phyloP scores from a whole-genome alignment of 495 filamentous ascomycete species.

The Hypoxylon fragiforme region DNA sequence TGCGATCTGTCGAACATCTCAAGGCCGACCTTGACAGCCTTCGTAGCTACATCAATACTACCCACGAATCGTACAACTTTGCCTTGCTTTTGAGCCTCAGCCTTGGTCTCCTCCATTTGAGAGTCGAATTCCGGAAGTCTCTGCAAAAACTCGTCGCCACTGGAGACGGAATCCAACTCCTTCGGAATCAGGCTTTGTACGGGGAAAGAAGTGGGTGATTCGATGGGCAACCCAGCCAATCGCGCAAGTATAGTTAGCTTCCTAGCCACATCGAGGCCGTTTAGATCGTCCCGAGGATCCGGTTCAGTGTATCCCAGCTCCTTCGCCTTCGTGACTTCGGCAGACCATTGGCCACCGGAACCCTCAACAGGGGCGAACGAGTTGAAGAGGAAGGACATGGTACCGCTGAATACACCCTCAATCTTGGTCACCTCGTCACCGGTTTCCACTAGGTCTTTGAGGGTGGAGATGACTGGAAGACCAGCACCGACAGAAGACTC shows the following conservation, averaged over 20 bases:
- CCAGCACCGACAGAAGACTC: constrained; percentile 92
- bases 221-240: constrained; percentile 73
- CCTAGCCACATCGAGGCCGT: constrained; percentile 94
- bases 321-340: constrained; percentile 86
- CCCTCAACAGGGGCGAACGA: constrained; percentile 79
- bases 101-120: constrained; percentile 81
- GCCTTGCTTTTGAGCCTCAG: constrained; percentile 73
- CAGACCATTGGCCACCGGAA: constrained; percentile 75
- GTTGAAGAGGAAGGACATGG: constrained; percentile 96
- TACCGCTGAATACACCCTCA: constrained; percentile 95
- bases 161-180: constrained; percentile 72
- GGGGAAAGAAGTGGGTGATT: constrained; percentile 80
- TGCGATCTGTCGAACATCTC: constrained; percentile 82
- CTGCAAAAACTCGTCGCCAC: constrained; percentile 79
- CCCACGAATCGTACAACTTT: constrained; percentile 96
- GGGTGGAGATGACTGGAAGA: constrained; percentile 85
- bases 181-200: constrained; percentile 88
- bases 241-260: constrained; percentile 94
- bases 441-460: constrained; percentile 85
- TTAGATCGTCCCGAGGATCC: constrained; percentile 92
- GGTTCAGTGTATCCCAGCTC: constrained; percentile 96
- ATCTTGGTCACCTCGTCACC: constrained; percentile 86
- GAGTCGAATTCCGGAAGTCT: constrained; percentile 75
- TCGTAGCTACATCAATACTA: constrained; percentile 77
- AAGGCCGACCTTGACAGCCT: constrained; percentile 83